Evolutionary conservation across 371 early-diverging fungal genomes (phyloP).

Genomic region (Rhizopus arrhizus): DNA sequence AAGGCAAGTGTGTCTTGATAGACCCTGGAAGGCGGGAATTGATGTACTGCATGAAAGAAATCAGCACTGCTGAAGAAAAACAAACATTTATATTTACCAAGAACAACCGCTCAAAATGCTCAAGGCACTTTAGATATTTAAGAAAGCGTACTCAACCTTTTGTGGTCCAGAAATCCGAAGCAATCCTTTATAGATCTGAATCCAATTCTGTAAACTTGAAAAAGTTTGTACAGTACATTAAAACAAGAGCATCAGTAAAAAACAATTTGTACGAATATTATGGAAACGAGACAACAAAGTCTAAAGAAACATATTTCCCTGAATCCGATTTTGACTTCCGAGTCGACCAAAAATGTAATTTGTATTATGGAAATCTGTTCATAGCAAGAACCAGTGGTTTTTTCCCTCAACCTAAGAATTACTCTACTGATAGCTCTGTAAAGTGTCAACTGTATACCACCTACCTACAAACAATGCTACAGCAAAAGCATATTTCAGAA

Average conservation of each 20-base stretch:
- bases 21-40: conserved; percentile 5
- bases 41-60: conserved; percentile 2
- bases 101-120: neutral
- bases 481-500: no score
- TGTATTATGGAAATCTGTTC: no score
- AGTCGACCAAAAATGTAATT: no score
- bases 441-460: no score
- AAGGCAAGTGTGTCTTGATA: conserved; percentile 3
- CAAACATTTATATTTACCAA: neutral
- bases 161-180: neutral
- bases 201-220: neutral
- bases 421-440: no score
- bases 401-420: no score
- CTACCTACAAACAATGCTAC: no score
- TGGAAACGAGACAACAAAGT: conserved; percentile 1
- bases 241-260: neutral
- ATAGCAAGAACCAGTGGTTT: no score
- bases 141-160: neutral
- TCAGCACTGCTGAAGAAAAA: neutral
- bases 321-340: neutral
- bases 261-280: neutral
- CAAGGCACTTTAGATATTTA: conserved; percentile 1
- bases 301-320: neutral
- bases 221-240: neutral
- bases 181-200: neutral